Conservation (phyloP, 2,329 filamentous ascomycete genomes). For the Verticillium tricorpus region DNA sequence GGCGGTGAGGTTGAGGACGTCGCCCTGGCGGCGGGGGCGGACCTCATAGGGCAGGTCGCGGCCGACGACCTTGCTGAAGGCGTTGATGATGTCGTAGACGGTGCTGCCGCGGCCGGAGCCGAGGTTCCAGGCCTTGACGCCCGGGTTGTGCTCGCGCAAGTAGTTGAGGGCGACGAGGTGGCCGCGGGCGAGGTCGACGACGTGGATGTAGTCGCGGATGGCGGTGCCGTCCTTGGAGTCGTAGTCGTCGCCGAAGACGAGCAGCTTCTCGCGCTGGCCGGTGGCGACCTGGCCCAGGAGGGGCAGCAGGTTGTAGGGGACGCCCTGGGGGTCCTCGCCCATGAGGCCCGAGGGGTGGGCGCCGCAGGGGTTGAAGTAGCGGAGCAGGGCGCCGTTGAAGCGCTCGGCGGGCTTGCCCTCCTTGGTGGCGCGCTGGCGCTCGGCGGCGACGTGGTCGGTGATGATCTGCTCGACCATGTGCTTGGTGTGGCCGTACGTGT, state of each 20-base stretch:
- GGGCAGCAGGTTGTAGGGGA: constrained; percentile 93
- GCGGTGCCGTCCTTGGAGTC: constrained; percentile 83
- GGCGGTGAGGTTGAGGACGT: constrained; percentile 91
- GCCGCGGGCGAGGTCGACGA: constrained; percentile 81
- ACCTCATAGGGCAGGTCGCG: constrained; percentile 84
- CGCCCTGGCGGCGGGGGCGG: constrained; percentile 74
- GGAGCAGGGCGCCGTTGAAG: constrained; percentile 89
- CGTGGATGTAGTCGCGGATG: constrained; percentile 97
- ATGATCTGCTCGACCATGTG: constrained; percentile 88
- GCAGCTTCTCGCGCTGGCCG: constrained; percentile 86
- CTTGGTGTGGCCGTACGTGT: constrained; percentile 97
- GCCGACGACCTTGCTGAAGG: constrained; percentile 84
- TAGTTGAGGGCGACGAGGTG: constrained; percentile 89
- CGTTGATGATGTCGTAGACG: constrained; percentile 95
- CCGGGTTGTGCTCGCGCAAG: constrained; percentile 77
- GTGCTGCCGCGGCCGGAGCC: constrained; percentile 93
- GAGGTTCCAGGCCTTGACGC: constrained; percentile 93
- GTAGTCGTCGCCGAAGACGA: constrained; percentile 96
- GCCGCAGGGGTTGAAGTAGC: constrained; percentile 97
- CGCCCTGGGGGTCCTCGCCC: constrained; percentile 94
- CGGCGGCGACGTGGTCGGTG: constrained; percentile 81
- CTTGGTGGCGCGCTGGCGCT: constrained; percentile 79
- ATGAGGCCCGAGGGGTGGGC: constrained; percentile 94
- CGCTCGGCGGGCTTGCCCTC: constrained; percentile 70
- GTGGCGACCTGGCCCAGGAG: constrained; percentile 94